Evolutionary conservation across 345 rosid genomes (phyloP).

Genomic region (Arabis hirsuta): DNA sequence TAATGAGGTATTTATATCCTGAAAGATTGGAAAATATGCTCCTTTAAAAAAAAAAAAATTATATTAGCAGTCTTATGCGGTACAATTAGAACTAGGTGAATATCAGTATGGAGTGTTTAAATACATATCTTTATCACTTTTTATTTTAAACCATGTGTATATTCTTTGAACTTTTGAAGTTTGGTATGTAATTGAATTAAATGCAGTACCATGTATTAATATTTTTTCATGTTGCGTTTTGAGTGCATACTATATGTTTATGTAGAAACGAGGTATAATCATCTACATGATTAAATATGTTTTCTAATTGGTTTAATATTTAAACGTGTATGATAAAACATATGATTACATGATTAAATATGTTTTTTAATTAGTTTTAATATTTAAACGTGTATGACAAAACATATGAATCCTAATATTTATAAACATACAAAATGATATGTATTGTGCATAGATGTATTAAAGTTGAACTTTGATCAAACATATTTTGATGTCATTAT

Average conservation of each 20-base stretch:
- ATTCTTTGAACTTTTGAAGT: not conserved
- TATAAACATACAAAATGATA: too few species aligned
- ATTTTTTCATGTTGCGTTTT: not conserved
- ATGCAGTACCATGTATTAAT: not conserved
- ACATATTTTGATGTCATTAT: too few species aligned
- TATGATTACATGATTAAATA: too few species aligned
- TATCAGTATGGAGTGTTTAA: not conserved
- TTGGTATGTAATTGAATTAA: not conserved
- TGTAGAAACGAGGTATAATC: not conserved
- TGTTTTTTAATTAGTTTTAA: too few species aligned
- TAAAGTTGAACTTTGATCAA: too few species aligned
- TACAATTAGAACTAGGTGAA: not conserved
- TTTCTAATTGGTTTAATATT: too few species aligned
- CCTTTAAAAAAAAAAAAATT: not conserved
- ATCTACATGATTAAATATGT: not conserved
- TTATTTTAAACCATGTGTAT: not conserved
- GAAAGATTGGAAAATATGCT: not conserved
- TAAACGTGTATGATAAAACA: too few species aligned
- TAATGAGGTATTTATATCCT: slow-evolving; percentile 6
- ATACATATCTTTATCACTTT: not conserved
- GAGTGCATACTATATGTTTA: not conserved
- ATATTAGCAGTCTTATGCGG: not conserved
- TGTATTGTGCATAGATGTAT: too few species aligned
- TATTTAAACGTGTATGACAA: too few species aligned
- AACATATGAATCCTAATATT: too few species aligned